Evolutionary conservation across 352 stramenopile genomes (phyloP), one percentile per base, ranked within the genome.

Genomic region (Globisporangium radiosum): DNA sequence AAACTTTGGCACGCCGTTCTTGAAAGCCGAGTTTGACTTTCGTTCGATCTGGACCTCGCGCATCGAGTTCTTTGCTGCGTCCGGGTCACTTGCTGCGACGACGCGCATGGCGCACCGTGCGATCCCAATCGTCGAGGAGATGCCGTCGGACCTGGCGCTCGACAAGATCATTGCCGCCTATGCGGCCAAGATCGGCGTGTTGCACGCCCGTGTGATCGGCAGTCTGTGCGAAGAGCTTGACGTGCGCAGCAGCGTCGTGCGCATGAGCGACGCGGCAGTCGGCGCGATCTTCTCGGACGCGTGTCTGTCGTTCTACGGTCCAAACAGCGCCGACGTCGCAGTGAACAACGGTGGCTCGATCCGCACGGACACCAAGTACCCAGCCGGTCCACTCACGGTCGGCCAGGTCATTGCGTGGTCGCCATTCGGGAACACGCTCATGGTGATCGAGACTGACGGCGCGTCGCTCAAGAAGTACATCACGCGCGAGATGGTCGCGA

Each of bases 21-120:
- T 90, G 53, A 92, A 92, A 66, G 57, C 78, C 3, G 81, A 88
- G 47, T 78, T 85, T 37, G 72, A 91, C 62, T 89, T 91, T 66
- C 78, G 75, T 19, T 80, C 77, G 42, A 73, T 90, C 56, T 88
- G 81, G 81, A 53, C 61, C 43, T 86, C 67, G 58, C 68, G 75
- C 48, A 60, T 90, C 49, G 68, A 90, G 50, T 90, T 73, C 64
- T 87, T 78, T 47, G 67, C 68, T 5, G 36, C 51, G 7, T 40
- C 38, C 10, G 51, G 51, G 5, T 56, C 37, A 66, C 68, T 4
- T 60, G 71, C 39, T 56, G 4, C 1, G 42, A 73, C 63, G 56
- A 64, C 70, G 15, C 63, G 73, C 44, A 85, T 90, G 74, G 71
- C 40, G 6, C 76, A 88, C 73, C 52, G 77, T 50, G 60, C 66